Percentiles rank a stretch among this genome's conserved stretches.
Conservation (phyloP, 306 rosid species). For the Vachellia collinsii region DNA sequence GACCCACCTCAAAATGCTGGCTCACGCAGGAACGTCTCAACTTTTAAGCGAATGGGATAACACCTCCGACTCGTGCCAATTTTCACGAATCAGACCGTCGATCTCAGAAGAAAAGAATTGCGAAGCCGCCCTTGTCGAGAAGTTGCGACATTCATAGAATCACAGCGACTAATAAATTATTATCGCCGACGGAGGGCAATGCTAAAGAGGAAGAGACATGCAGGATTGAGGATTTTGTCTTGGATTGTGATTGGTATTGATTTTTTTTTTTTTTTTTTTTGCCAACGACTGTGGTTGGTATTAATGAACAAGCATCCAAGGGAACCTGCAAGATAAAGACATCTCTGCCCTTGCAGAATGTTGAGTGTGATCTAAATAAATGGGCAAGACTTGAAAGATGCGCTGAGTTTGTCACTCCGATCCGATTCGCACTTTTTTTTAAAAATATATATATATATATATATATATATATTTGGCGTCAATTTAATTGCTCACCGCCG, state of each 20-base stretch:
- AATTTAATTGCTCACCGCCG: no score
- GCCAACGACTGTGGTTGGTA: neutral
- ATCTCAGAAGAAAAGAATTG: constrained; percentile 15
- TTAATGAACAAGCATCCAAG: constrained; percentile 22
- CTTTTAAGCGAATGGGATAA: constrained; percentile 7
- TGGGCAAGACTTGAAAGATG: neutral
- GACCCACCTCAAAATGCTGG: constrained; percentile 30
- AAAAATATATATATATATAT: no score
- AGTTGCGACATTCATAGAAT: constrained; percentile 32
- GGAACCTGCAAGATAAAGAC: neutral
- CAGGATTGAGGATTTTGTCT: constrained; percentile 17
- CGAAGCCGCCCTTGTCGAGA: constrained; percentile 30
- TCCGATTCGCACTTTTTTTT: neutral
- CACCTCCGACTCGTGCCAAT: neutral
- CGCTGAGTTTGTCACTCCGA: neutral
- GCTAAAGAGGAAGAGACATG: neutral
- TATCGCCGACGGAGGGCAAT: constrained; percentile 14
- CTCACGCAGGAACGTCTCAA: constrained; percentile 28
- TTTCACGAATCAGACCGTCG: constrained; percentile 37
- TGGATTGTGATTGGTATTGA: constrained; percentile 29
- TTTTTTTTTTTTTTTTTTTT: no score
- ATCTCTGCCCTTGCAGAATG: neutral
- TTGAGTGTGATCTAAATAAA: neutral
- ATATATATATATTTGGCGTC: no score
- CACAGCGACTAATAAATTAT: constrained; percentile 13